Conservation (phyloP, 805 yeast species). For the Wickerhamomyces mucosus region DNA sequence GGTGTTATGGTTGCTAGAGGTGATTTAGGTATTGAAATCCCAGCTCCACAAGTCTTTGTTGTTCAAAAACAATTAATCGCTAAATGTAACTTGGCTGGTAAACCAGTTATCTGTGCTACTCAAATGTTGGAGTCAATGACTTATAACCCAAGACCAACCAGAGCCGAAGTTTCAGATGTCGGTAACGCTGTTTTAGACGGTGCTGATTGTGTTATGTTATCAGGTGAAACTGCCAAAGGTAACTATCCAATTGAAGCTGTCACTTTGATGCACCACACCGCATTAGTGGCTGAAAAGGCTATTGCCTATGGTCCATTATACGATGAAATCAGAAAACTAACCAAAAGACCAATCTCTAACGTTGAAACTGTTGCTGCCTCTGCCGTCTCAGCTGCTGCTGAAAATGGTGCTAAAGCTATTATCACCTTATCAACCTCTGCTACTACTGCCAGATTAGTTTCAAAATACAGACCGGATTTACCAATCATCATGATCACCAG, state of each 20-base stretch:
- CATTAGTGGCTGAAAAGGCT: conserved; percentile 93
- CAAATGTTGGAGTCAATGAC: conserved; percentile 99
- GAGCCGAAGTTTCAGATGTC: conserved; percentile 99
- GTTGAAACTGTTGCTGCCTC: conserved; percentile 96
- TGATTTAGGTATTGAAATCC: conserved; percentile 98
- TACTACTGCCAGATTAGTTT: conserved; percentile 87
- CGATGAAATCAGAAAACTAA: conserved; percentile 81
- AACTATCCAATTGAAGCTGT: conserved; percentile 97
- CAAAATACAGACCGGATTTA: conserved; percentile 96
- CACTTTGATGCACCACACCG: conserved; percentile 97
- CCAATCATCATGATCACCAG: conserved; percentile 98
- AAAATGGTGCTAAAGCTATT: conserved; percentile 94
- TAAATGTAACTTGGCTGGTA: conserved; percentile 98
- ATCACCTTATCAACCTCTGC: conserved; percentile 94
- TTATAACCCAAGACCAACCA: conserved; percentile 98
- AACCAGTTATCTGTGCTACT: conserved; percentile 99
- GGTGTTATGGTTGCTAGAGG: conserved; percentile 99
- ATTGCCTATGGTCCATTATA: conserved; percentile 78
- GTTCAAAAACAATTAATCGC: conserved; percentile 99
- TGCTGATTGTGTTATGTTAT: conserved; percentile 99
- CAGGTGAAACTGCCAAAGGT: conserved; percentile 99
- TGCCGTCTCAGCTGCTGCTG: conserved; percentile 93
- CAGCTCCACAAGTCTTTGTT: conserved; percentile 97
- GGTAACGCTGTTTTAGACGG: conserved; percentile 99
- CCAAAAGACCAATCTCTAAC: conserved; percentile 83